Evolutionary conservation across 2,329 filamentous ascomycete species (phyloP), one percentile per base, ranked within the genome.

Genomic region (Annulohypoxylon truncatum): DNA sequence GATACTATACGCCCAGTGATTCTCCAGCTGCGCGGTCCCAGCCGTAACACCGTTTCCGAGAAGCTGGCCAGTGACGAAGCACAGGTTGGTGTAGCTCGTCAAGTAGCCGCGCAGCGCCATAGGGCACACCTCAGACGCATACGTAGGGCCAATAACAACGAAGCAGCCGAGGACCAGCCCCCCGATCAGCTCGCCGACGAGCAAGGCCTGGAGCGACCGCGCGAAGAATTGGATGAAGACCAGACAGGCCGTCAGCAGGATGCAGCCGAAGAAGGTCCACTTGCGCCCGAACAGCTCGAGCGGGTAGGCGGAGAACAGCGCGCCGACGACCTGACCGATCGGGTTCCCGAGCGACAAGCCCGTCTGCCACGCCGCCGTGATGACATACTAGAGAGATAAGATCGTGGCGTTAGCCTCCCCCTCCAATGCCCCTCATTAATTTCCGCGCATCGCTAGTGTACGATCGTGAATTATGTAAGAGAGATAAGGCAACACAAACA

Each of bases 171-270:
- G 80, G 0, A 89, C 84, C 5, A 89, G 79, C 1, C 89, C 88
- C 22, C 85, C 84, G 0, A 90, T 79, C 1, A 91, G 78, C 79
- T 90, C 87, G 26, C 87, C 86, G 2, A 85, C 85, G n/a, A 89
- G 82, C 1, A 90, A 79, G 10, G 85, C 83, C 6, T 81, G 72
- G 10, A 89, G 79, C 0, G 83, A 85, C 2, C 83, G 82, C 10
- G 87, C 86, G 70, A 89, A 90, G 79, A 89, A 89, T 68, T 89
- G 86, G 59, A 89, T 83, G 73, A 89, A 89, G 61, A 90, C 83
- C 40, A 89, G 83, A 1, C 77, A 81, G 10, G 82, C 81, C 1
- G 84, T 85, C 64, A 83, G 73, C 8, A 76, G 60, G 22, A 84
- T 79, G 66, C 82, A 85, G 3, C 73, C 73, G 59, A 78, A 81